Conservation (phyloP, 192 early-diverging fungal genomes). For the Thoreauomyces humboldtii region DNA sequence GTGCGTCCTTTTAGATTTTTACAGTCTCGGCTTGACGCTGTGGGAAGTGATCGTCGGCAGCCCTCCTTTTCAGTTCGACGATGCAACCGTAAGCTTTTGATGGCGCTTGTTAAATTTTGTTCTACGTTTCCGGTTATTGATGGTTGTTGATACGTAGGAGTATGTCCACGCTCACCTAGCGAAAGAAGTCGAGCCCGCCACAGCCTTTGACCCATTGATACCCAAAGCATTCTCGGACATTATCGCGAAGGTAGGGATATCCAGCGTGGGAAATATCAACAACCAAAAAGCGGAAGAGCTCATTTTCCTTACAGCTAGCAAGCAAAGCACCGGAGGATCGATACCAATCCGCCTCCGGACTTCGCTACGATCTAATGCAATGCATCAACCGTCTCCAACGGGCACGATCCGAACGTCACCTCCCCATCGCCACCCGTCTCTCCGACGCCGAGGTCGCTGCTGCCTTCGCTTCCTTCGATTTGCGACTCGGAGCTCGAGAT, state of each 20-base stretch:
- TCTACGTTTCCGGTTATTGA: too few species aligned
- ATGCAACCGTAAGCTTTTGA: constrained; percentile 39
- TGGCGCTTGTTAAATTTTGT: too few species aligned
- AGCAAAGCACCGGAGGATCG: constrained; percentile 44
- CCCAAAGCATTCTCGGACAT: constrained; percentile 38
- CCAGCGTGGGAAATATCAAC: neutral
- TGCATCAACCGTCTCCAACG: constrained; percentile 19
- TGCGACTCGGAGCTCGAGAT: constrained; percentile 33
- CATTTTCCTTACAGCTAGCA: constrained; percentile 16
- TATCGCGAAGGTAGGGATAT: constrained; percentile 32
- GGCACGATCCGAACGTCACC: neutral
- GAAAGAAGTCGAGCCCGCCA: constrained; percentile 35
- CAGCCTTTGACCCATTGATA: constrained; percentile 34
- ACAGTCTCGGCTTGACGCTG: constrained; percentile 47
- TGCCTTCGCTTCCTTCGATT: constrained; percentile 19
- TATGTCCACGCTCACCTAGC: constrained; percentile 51
- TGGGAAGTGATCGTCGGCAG: constrained; percentile 50
- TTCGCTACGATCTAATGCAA: constrained; percentile 36
- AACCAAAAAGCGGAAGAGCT: neutral
- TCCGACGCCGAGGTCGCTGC: constrained; percentile 24
- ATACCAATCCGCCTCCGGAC: constrained; percentile 48
- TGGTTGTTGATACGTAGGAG: constrained; percentile 34
- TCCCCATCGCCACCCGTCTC: neutral
- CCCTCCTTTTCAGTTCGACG: constrained; percentile 39
- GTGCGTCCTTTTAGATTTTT: constrained; percentile 35